Conservation (phyloP, 129 eudicot species). For the Helichrysum umbraculigerum region DNA sequence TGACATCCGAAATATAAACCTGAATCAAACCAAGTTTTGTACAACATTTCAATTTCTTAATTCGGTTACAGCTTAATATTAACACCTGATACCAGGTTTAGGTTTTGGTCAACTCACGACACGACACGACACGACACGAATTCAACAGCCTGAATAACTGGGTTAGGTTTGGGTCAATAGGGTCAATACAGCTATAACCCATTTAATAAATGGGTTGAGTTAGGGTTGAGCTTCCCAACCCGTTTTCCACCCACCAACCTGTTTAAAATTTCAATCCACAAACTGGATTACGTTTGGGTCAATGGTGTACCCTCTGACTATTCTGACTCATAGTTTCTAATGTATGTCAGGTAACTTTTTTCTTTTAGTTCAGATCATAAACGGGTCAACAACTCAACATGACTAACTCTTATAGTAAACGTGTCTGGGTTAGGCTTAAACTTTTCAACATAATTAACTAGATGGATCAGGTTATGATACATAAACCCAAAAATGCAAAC, state of each 20-base stretch:
- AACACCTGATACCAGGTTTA: background rate
- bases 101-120: too few relatives aligned
- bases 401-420: too few relatives aligned
- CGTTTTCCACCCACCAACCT: background rate
- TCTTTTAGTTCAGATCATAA: too few relatives aligned
- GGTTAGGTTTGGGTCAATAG: too few relatives aligned
- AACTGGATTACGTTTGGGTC: too few relatives aligned
- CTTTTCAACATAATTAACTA: background rate
- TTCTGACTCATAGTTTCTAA: too few relatives aligned
- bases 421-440: background rate
- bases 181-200: background rate
- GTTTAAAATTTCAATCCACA: too few relatives aligned
- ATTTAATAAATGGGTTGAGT: background rate
- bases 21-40: background rate
- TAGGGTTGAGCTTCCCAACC: background rate
- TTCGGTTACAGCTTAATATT: background rate
- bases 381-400: background rate
- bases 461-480: too few relatives aligned
- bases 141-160: too few relatives aligned
- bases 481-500: background rate
- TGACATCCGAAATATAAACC: background rate
- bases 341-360: too few relatives aligned
- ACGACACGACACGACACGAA: too few relatives aligned
- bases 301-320: too few relatives aligned
- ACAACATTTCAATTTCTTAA: background rate